phyloP scores from a whole-genome alignment of 805 yeast genomes.

The Starmerella stigmatis region DNA sequence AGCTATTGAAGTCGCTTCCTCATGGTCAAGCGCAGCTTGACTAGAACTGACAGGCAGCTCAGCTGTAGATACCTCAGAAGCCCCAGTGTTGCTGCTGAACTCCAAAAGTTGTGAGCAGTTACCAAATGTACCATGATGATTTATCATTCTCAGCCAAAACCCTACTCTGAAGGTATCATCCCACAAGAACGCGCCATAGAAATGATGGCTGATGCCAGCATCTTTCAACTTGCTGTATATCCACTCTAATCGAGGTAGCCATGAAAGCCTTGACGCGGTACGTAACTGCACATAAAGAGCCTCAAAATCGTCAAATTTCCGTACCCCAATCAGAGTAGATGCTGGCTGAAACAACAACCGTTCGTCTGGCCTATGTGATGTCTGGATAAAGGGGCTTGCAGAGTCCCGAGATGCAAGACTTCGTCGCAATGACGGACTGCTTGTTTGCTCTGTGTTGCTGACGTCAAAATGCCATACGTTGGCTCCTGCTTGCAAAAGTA shows the following conservation, averaged over 20 bases:
- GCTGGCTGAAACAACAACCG: constrained; percentile 1
- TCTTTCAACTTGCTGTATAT: neutral
- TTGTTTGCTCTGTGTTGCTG: neutral
- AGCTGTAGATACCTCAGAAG: too few relatives aligned
- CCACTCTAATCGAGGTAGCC: constrained; percentile 2
- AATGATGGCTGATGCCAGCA: neutral
- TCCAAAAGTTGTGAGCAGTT: neutral
- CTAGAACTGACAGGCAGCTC: too few relatives aligned
- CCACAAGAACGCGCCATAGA: constrained; percentile 1
- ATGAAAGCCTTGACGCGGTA: neutral
- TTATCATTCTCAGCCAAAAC: neutral
- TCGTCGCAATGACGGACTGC: constrained; percentile 1
- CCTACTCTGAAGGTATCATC: constrained; percentile 3
- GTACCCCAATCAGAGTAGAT: neutral
- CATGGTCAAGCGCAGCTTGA: constrained; percentile 7
- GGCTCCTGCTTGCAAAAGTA: constrained; percentile 44
- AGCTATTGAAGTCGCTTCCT: constrained; percentile 10
- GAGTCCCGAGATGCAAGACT: neutral
- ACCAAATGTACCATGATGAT: neutral
- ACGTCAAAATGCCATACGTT: constrained; percentile 29
- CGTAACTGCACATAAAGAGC: neutral
- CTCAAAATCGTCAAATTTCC: neutral
- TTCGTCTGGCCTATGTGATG: neutral
- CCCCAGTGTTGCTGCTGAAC: too few relatives aligned
- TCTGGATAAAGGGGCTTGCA: neutral